Evolutionary conservation across 2,329 filamentous ascomycete genomes (phyloP), one percentile per base, ranked within the genome.

Genomic region (Fusarium clavum): DNA sequence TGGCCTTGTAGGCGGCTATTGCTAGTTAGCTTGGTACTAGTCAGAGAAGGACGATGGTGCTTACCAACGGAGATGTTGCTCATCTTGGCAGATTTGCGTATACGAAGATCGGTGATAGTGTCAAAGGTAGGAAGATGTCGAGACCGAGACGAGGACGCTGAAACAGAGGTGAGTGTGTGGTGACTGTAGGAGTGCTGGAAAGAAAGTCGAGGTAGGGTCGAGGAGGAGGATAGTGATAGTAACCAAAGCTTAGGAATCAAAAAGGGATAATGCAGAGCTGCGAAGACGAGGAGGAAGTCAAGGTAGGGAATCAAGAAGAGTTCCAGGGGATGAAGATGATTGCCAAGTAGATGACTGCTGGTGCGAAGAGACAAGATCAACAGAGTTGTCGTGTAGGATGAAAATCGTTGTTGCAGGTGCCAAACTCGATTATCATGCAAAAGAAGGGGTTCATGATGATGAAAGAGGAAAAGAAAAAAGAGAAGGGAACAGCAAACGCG

Each of bases 341-440:
- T 18, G 5, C 9, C 0, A 3, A 0, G 16, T 9, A 6, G 16
- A 11, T 11, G 9, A 8, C 9, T 18, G 16, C 6, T 18, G 32
- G 18, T 18, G 16, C 10, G 9, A 9, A 18, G 2, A 34, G 32
- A 18, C 2, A 18, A 11, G 10, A 38, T 38, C 18, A 38, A n/a
- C 4, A 38, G 18, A n/a, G 34, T n/a, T 8, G 34, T 2, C 18
- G 18, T 38, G 10, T 12, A 38, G 34, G 34, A n/a, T 8, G 4
- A 38, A 4, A 18, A n/a, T 38, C 6, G 18, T 12, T 38, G 8
- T 18, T 38, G 3, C 34, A 4, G 34, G 12, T n/a, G 18, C 18
- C 18, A n/a, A n/a, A 38, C 16, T 18, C 11, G 32, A 38, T 18
- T 3, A 34, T 38, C 16, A 18, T 38, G 5, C 32, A 11, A 38